Evolutionary conservation across 2,329 filamentous ascomycete species (phyloP), one percentile per base, ranked within the genome.

Genomic region (Claviceps sp.): DNA sequence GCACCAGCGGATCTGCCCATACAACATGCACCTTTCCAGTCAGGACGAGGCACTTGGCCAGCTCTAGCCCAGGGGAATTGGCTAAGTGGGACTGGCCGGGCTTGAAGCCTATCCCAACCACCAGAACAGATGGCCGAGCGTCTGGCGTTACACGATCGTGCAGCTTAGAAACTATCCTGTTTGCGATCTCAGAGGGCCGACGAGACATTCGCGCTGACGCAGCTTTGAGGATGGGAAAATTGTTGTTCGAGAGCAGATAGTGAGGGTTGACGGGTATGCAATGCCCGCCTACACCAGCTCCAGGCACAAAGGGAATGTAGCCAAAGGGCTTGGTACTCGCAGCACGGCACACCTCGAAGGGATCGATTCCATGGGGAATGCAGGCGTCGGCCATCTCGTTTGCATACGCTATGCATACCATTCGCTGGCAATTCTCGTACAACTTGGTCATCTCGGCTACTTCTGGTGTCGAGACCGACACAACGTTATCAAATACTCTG

Each of bases 361-460:
- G 69, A 53, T 78, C 69, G 47, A 79, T 76, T 24, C 59, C 65
- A 47, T 72, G 68, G 0, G 62, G 54, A 7, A 61, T 50, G 51
- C 74, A 78, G 6, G 76, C 75, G 56, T 78, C 73, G 1, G 75
- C 74, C 72, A 79, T 77, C 55, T 79, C 76, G 56, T 78, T 78
- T 52, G 70, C 74, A 52, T 74, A 79, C 0, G 76, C 74, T 38
- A 77, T 76, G 57, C 69, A 69, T 13, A 79, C 64, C 71, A 77
- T 78, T 2, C 76, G 68, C 59, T 78, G 74, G 58, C 76, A 80
- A 59, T 79, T 80, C 54, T 79, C 76, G 58, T 77, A 80, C 13
- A 80, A 63, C 62, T 80, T 80, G 55, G 71, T 75, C 73, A 79
- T 78, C 61, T 79, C 76, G 1, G 76, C 76, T 1, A 77, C 74